These are phyloP conservation scores for Diplotaxis tenuifolia DNA, from an alignment of 345 rosid species.

Conservation along the genomic window DNA sequence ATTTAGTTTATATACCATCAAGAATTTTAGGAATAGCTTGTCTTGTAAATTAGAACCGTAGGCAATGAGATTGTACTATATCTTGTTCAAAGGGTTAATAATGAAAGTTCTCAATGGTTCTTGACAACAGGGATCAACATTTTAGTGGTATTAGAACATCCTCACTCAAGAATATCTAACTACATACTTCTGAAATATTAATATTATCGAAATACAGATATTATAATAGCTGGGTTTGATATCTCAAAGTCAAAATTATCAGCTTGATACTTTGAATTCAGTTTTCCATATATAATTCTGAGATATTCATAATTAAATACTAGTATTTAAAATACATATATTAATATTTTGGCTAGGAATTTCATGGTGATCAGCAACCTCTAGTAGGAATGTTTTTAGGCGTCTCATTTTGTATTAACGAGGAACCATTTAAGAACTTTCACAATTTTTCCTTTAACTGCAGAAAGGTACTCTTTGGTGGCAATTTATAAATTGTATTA, in stretches of 20 bases:
- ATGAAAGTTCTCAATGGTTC: slow-evolving; percentile 8
- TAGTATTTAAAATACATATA: too few relatives aligned
- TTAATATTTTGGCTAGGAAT: background rate
- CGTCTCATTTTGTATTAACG: background rate
- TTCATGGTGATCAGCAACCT: background rate
- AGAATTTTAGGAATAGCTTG: background rate
- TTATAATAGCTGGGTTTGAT: background rate
- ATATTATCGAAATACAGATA: too few relatives aligned
- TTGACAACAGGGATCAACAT: slow-evolving; percentile 1
- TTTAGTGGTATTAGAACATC: background rate
- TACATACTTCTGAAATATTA: too few relatives aligned
- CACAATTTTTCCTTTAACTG: background rate
- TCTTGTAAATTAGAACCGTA: background rate
- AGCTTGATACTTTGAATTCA: too few relatives aligned
- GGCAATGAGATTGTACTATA: background rate
- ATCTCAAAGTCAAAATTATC: background rate
- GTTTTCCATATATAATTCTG: too few relatives aligned
- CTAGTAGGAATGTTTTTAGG: background rate
- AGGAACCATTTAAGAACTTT: background rate
- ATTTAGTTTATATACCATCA: background rate
- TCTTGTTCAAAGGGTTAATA: slow-evolving; percentile 3
- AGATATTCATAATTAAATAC: background rate
- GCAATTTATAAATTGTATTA: background rate
- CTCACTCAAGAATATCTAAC: background rate
- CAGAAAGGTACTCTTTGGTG: background rate